Percentiles rank a stretch among this genome's conserved stretches.
Conservation (phyloP, 2,329 filamentous ascomycete genomes). For the Madurella fahalii region DNA sequence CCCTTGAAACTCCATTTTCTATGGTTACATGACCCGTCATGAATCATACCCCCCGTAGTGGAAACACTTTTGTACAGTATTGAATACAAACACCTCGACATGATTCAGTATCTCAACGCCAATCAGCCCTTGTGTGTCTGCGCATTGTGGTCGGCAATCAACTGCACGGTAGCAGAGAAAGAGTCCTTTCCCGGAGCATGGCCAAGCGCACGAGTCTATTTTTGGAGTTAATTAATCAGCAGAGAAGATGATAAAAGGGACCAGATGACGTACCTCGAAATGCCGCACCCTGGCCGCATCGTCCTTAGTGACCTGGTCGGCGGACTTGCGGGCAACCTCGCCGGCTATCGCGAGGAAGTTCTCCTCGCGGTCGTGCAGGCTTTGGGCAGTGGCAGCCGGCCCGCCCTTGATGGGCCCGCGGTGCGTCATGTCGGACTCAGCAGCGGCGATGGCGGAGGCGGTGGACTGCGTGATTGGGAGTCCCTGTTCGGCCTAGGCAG, state of each 20-base stretch:
- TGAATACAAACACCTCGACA: slow-evolving; percentile 19
- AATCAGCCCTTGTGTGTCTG: neutral
- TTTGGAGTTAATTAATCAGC: neutral
- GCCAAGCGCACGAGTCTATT: slow-evolving; percentile 21
- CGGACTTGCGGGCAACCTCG: slow-evolving; percentile 29
- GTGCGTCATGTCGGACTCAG: slow-evolving; percentile 30
- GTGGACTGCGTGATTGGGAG: slow-evolving; percentile 28
- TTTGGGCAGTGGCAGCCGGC: slow-evolving; percentile 32
- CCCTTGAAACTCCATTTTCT: too few species aligned
- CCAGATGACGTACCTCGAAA: slow-evolving; percentile 11
- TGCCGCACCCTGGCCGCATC: slow-evolving; percentile 27
- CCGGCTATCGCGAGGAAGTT: slow-evolving; percentile 31
- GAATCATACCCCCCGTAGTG: too few species aligned
- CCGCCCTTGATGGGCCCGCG: slow-evolving; percentile 32
- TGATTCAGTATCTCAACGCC: neutral
- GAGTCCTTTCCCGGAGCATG: slow-evolving; percentile 27
- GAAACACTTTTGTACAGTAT: too few species aligned
- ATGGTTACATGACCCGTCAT: too few species aligned
- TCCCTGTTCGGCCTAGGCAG: slow-evolving; percentile 22
- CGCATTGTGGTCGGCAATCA: slow-evolving; percentile 27
- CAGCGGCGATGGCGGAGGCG: slow-evolving; percentile 25
- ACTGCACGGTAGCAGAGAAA: slow-evolving; percentile 28
- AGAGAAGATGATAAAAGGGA: neutral
- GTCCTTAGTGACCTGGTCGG: slow-evolving; percentile 29
- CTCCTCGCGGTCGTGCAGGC: slow-evolving; percentile 32